A percentile compares a stretch with the other conserved stretches of the same genome.
These are phyloP conservation scores for Rhododendron simsii DNA, from an alignment of 148 eudicot genomes.

Conservation along the genomic window DNA sequence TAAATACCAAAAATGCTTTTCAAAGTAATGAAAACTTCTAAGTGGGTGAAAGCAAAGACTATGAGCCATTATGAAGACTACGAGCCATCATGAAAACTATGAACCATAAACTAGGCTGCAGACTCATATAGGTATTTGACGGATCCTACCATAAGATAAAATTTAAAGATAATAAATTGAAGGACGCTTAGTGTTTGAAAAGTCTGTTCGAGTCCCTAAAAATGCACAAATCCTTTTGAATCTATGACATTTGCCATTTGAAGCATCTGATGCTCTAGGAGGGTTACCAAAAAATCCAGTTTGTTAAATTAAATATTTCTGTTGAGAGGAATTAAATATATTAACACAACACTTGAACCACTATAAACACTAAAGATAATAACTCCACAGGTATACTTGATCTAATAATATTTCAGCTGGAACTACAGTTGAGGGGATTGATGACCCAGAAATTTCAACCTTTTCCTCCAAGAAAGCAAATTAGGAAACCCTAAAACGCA, in stretches of 20 bases:
- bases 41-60: background rate
- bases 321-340: background rate
- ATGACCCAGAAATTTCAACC: too few species aligned
- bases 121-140: background rate
- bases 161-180: background rate
- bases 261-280: background rate
- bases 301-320: background rate
- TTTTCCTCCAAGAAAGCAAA: background rate
- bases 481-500: background rate
- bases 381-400: background rate
- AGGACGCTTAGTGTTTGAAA: background rate
- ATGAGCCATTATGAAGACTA: background rate
- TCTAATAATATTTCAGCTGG: background rate
- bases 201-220: background rate
- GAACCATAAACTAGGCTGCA: background rate
- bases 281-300: background rate
- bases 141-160: background rate
- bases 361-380: background rate
- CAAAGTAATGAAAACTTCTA: background rate
- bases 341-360: background rate
- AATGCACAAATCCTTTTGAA: background rate
- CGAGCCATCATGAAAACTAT: too few species aligned
- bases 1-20: background rate
- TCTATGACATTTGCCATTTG: background rate
- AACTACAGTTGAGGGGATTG: background rate